Evolutionary conservation across 306 rosid genomes (phyloP), one percentile per base, ranked within the genome.

Genomic region (Lagenaria siceraria): DNA sequence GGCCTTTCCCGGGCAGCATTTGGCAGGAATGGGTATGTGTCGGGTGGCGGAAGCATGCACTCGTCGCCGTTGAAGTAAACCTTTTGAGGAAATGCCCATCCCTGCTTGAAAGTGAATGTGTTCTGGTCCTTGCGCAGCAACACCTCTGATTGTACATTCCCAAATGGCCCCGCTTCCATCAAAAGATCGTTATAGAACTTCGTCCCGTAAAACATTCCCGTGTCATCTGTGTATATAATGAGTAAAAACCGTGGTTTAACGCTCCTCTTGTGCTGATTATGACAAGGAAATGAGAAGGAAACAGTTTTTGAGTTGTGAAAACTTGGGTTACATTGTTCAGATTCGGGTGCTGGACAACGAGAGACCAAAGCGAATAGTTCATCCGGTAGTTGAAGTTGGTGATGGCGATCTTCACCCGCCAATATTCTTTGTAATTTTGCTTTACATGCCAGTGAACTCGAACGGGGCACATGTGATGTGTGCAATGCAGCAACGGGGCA

Each of bases 31-130:
- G 97, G 98, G 81, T 92, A 95, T 35, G 86, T 64, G 49, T 92
- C 96, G n/a, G 96, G 97, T 62, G 97, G 97, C 0, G 97, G 98
- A 49, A 95, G 66, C 97, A 86, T 87, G 92, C 98, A 90, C 77
- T 92, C 97, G 7, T 95, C 98, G 3, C 98, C 98, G 77, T 92
- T 95, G 76, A 92, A 90, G 85, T 95, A 92, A 54, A 92, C 96
- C 80, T 84, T 90, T 58, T 80, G 92, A 59, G 97, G 98, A 86
- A 95, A 95, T 36, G 97, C 97, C 99, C 99, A 90, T 2, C 97
- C 97, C 40, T 92, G 89, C 89, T 90, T 95, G 58, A 90, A 88
- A 70, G 99, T 89, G 88, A 92, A 95, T 2, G 92, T 87, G 42
- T 90, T 81, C 83, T 71, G 78, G 85, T 92, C 86, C 87, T 95